Evolutionary conservation across 2,329 filamentous ascomycete genomes (phyloP).

Genomic region (Podosphaera fusca): DNA sequence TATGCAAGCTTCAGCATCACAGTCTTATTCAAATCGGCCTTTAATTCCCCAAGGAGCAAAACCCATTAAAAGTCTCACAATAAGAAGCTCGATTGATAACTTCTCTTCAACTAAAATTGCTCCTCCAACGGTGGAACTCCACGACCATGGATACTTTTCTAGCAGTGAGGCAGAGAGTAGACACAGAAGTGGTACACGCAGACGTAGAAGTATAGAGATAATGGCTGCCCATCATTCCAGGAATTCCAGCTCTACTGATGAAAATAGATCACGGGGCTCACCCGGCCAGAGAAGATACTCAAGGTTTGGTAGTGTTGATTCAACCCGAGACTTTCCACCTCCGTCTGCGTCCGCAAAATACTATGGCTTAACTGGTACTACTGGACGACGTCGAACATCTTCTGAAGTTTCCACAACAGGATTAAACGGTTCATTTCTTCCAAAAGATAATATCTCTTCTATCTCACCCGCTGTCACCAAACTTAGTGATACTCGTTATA

Average conservation of each 20-base stretch:
- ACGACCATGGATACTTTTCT: slow-evolving; percentile 79
- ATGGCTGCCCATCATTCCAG: slow-evolving; percentile 33
- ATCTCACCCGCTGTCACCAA: slow-evolving; percentile 34
- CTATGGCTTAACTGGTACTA: slow-evolving; percentile 25
- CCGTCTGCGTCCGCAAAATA: slow-evolving; percentile 51
- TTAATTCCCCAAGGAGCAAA: slow-evolving; percentile 10
- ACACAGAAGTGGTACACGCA: slow-evolving; percentile 58
- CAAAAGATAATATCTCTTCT: slow-evolving; percentile 27
- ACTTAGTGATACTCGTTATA: slow-evolving; percentile 21
- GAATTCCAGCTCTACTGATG: slow-evolving; percentile 56
- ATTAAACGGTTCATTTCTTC: slow-evolving; percentile 36
- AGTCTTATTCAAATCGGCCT: slow-evolving; percentile 11
- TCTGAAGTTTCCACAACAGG: slow-evolving; percentile 30
- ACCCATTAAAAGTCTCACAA: slow-evolving; percentile 5
- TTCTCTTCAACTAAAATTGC: slow-evolving; percentile 10
- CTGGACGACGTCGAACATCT: slow-evolving; percentile 17
- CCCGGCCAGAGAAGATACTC: slow-evolving; percentile 50
- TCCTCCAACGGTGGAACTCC: slow-evolving; percentile 21
- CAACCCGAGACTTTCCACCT: slow-evolving; percentile 34
- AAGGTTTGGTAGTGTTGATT: slow-evolving; percentile 58
- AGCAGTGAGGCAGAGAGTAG: slow-evolving; percentile 62
- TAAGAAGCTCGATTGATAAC: slow-evolving; percentile 15
- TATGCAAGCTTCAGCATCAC: slow-evolving; percentile 23
- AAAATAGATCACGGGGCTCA: slow-evolving; percentile 42
- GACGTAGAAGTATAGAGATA: slow-evolving; percentile 40